Evolutionary conservation across 31 red algal species (phyloP), one percentile per base, ranked within the genome.

Genomic region (Asparagopsis taxiformis): DNA sequence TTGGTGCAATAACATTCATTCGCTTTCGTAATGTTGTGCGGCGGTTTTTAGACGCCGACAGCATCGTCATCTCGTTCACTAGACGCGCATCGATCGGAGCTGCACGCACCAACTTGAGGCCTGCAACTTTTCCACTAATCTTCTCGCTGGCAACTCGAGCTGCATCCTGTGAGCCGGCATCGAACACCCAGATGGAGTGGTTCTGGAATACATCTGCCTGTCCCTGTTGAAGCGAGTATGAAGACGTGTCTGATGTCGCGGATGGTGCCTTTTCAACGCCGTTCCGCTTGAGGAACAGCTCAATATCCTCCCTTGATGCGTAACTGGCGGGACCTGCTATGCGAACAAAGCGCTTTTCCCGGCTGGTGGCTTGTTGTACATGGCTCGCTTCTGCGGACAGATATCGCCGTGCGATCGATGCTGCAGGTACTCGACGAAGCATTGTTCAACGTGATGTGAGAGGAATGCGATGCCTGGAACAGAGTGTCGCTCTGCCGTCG

Each of bases 191-290:
- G 3, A 86, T 54, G 0, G 81, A 86, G 23, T 75, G 70, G 53
- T 86, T 86, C 70, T 86, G 70, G 25, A 67, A 86, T n/a, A 86
- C 59, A 25, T 86, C 81, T 1, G 62, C 21, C 29, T 75, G 81
- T 8, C 81, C 81, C 44, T 76, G 81, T 11, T 68, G 70, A 21
- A 86, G 31, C 15, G n/a, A n/a, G 31, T 59, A 19, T 15, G 13
- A 0, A 6, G 7, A 5, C 26, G 22, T n/a, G 22, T 17, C 26
- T 32, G 21, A 8, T 17, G 22, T 4, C 7, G 11, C 19, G 5
- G 59, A n/a, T 6, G 59, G 30, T 16, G 7, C 11, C 15, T 10
- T 19, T 5, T 68, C 38, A 10, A 75, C 36, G 17, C 57, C 58
- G 21, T 86, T 64, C 16, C 49, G 21, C 17, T 59, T 7, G 1